These are phyloP conservation scores for Mortierella antarctica DNA, from an alignment of 192 early-diverging fungal genomes.

Conservation along the genomic window DNA sequence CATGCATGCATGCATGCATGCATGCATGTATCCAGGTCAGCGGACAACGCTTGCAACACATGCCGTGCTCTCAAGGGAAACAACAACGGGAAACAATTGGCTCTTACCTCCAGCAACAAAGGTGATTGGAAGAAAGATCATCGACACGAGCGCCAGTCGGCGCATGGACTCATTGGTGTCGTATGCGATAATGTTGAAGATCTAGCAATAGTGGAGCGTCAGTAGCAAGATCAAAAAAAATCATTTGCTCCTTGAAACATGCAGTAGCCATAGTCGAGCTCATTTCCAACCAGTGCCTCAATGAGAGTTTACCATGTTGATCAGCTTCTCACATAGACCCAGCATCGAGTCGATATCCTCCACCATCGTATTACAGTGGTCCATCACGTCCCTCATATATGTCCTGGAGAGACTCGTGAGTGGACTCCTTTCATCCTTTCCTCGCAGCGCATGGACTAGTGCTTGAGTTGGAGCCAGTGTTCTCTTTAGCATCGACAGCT, in stretches of 20 bases:
- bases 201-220: slow-evolving; percentile 16
- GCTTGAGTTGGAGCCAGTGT: slow-evolving; percentile 60
- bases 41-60: background rate
- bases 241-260: no score
- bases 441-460: slow-evolving; percentile 51
- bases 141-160: slow-evolving; percentile 39
- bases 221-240: no score
- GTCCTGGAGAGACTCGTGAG: slow-evolving; percentile 48
- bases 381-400: slow-evolving; percentile 63
- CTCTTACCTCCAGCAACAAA: slow-evolving; percentile 63
- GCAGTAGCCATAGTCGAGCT: background rate
- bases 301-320: slow-evolving; percentile 55
- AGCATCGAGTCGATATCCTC: slow-evolving; percentile 62
- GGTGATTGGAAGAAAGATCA: slow-evolving; percentile 66
- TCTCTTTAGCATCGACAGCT: slow-evolving; percentile 55
- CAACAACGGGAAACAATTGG: background rate
- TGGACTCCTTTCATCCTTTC: slow-evolving; percentile 41
- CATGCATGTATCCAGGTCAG: background rate
- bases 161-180: slow-evolving; percentile 61
- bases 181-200: slow-evolving; percentile 59
- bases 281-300: background rate
- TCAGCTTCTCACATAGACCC: slow-evolving; percentile 53
- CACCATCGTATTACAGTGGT: slow-evolving; percentile 62
- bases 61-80: background rate
- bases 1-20: background rate